A percentile compares a stretch with the other conserved stretches of the same genome.
phyloP scores from a whole-genome alignment of 1,139 yeast genomes.

The Lizanozyma gosingica region DNA sequence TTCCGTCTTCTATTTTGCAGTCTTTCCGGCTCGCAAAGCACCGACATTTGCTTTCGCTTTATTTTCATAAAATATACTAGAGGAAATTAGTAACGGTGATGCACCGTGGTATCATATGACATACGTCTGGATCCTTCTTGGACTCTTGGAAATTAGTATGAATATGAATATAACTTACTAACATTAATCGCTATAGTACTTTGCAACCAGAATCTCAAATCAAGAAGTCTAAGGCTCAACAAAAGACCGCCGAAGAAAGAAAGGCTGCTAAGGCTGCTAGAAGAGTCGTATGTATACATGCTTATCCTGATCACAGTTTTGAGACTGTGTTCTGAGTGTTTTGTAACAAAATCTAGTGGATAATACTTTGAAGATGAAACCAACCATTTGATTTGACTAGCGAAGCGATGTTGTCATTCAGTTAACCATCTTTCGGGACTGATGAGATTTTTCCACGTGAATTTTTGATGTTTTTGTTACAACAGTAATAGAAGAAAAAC shows the following conservation, averaged over 20 bases:
- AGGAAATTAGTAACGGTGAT: slow-evolving; percentile 1
- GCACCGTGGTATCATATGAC: too few relatives aligned
- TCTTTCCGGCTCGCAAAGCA: slow-evolving; percentile 16
- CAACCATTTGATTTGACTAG: slow-evolving; percentile 66
- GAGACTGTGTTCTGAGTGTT: slow-evolving; percentile 1
- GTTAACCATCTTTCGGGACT: slow-evolving; percentile 99
- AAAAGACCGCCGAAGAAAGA: slow-evolving; percentile 79
- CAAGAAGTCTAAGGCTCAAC: slow-evolving; percentile 89
- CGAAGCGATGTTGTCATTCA: slow-evolving; percentile 84
- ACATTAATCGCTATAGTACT: slow-evolving; percentile 30
- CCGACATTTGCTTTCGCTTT: slow-evolving; percentile 4
- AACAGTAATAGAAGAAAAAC: not conserved
- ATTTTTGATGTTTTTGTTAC: slow-evolving; percentile 1
- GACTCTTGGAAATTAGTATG: not conserved
- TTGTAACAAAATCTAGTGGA: not conserved
- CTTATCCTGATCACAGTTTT: slow-evolving; percentile 1
- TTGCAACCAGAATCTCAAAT: slow-evolving; percentile 87
- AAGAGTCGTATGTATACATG: slow-evolving; percentile 85
- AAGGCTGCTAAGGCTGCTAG: slow-evolving; percentile 83
- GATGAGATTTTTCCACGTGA: slow-evolving; percentile 31
- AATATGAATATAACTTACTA: slow-evolving; percentile 17
- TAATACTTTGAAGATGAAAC: slow-evolving; percentile 51
- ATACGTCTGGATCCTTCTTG: too few relatives aligned
- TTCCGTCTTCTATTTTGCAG: slow-evolving; percentile 21
- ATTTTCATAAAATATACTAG: slow-evolving; percentile 1